Evolutionary conservation across 2,329 filamentous ascomycete species (phyloP), one percentile per base, ranked within the genome.

Genomic region (Calycina herbarum): DNA sequence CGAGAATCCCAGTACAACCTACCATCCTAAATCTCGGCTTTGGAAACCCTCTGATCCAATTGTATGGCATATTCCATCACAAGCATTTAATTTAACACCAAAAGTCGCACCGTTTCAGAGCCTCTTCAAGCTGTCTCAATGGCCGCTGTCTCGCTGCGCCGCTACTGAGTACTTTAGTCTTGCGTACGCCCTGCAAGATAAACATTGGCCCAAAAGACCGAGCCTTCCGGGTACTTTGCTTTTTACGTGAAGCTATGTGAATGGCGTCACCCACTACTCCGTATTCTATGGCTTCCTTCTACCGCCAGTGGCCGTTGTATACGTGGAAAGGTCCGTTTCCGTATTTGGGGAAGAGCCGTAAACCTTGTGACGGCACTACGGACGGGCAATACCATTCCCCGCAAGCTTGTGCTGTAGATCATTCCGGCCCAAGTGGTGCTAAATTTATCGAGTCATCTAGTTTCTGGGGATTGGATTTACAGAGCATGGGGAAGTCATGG

Each of bases 211-310:
- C 20, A 20, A 27, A 20, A 20, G 38, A 45, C 58, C 58, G 38
- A 45, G 35, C 58, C 40, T 42, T 60, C 35, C 58, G 58, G 56
- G 56, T 8, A 31, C 57, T 59, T 59, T 35, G n/a, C 31, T 24
- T 24, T 35, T 38, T 40, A 27, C 20, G 42, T 61, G 42, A 45
- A 45, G n/a, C 10, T 61, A 61, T 27, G 59, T 54, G 42, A 60
- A 61, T 51, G n/a, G 40, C 45, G 40, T 51, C 59, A 61, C 59
- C 10, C 29, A 29, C 15, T 45, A 31, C 20, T 20, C 29, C 42
- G 17, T 20, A 27, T 38, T 38, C 35, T 38, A 11, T 38, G 10
- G 45, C 24, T 57, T 8, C 27, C 56, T 57, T 10, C 13, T n/a
- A 20, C 15, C 8, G 5, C 27, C 27, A n/a, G 33, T n/a, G 27